Evolutionary conservation across 2,329 filamentous ascomycete genomes (phyloP).

Genomic region (Aspergillus sp.): DNA sequence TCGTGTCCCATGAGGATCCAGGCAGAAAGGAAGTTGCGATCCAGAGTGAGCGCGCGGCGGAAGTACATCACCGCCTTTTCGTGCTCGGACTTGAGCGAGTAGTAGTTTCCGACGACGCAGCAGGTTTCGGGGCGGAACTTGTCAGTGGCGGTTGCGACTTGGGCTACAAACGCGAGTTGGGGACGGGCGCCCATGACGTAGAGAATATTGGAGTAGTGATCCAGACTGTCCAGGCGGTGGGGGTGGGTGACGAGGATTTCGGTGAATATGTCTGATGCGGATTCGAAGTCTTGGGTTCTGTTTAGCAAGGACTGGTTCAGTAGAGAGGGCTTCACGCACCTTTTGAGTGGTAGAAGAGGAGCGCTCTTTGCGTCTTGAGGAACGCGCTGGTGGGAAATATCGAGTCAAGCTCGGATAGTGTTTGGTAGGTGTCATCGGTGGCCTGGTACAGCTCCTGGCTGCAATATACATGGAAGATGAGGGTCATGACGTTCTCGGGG

Average conservation of each 20-base stretch:
- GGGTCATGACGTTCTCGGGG: constrained; percentile 86
- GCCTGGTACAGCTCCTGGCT: constrained; percentile 91
- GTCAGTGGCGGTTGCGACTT: constrained; percentile 85
- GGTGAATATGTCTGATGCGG: constrained; percentile 61
- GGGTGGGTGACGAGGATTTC: constrained; percentile 67
- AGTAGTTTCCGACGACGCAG: constrained; percentile 96
- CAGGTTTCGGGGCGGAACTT: constrained; percentile 97
- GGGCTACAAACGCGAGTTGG: constrained; percentile 87
- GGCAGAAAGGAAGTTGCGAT: constrained; percentile 85
- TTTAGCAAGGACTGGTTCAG: constrained; percentile 11
- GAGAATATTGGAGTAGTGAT: constrained; percentile 96
- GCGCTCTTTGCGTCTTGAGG: constrained; percentile 81
- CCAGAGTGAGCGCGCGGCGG: constrained; percentile 82
- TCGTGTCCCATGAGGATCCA: constrained; percentile 99
- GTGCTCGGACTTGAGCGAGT: constrained; percentile 87
- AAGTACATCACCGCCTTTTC: constrained; percentile 99
- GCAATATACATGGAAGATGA: constrained; percentile 89
- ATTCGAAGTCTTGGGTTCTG: constrained; percentile 53
- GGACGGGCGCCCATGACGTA: constrained; percentile 87
- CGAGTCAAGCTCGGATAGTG: constrained; percentile 70
- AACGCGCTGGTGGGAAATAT: constrained; percentile 90
- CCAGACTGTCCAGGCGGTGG: constrained; percentile 78
- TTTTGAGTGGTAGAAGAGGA: constrained; percentile 88
- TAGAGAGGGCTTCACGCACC: constrained; percentile 22
- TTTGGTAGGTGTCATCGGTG: constrained; percentile 69